Conservation (phyloP, 1,284 basidiomycete species). For the Leccinum pachyderme region DNA sequence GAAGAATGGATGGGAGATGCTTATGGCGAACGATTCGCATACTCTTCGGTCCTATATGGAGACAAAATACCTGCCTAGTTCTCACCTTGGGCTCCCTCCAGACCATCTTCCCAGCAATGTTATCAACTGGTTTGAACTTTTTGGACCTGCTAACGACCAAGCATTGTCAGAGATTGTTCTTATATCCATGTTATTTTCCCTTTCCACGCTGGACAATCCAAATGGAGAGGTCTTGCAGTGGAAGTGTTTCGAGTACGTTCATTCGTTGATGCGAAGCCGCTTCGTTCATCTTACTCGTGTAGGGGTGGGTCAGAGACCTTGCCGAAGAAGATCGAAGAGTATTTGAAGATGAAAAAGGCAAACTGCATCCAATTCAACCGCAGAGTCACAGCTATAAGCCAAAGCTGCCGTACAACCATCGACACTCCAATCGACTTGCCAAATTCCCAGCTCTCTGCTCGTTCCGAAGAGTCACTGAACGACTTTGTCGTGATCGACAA, state of each 20-base stretch:
- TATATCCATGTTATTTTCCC: neutral
- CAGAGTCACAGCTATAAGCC: neutral
- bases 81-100: conserved; percentile 12
- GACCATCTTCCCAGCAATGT: conserved; percentile 14
- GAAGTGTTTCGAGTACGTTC: conserved; percentile 8
- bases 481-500: neutral
- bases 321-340: neutral
- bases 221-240: conserved; percentile 6
- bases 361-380: neutral
- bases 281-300: neutral
- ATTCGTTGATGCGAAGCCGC: neutral
- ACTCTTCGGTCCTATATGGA: conserved; percentile 8
- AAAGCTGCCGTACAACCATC: neutral
- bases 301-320: conserved; percentile 14
- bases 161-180: conserved; percentile 2
- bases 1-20: conserved; percentile 15
- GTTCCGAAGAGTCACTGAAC: neutral
- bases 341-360: neutral
- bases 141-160: neutral
- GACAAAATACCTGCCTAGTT: conserved; percentile 16
- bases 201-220: neutral
- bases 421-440: neutral
- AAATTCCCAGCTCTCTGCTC: neutral
- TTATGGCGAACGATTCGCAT: conserved; percentile 14
- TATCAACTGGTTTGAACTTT: conserved; percentile 23